Percentiles rank a stretch among this genome's conserved stretches.
These are phyloP conservation scores for Cryptomeria japonica DNA, from an alignment of 75 land plant genomes.

Conservation along the genomic window DNA sequence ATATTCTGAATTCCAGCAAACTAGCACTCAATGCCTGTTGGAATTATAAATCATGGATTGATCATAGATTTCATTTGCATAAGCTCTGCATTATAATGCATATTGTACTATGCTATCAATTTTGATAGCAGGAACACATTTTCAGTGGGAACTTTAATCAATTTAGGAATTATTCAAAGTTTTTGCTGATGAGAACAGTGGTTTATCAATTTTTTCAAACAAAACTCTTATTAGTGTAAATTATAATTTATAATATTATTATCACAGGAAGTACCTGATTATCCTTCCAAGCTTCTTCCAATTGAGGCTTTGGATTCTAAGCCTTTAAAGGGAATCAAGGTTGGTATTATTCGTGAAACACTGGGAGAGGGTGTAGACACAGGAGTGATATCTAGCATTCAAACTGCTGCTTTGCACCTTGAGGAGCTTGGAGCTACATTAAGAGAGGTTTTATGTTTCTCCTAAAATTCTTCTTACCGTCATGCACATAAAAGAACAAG, in stretches of 20 bases:
- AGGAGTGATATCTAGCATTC: conserved; percentile 60
- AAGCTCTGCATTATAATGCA: not conserved
- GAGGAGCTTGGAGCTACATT: conserved; percentile 76
- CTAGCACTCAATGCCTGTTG: not conserved
- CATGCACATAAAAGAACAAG: not conserved
- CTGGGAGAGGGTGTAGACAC: conserved; percentile 79
- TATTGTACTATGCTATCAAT: not conserved
- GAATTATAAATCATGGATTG: not conserved
- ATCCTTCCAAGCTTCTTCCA: conserved; percentile 43
- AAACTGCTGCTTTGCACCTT: conserved; percentile 71
- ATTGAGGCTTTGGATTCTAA: conserved; percentile 44
- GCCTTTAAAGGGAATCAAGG: conserved; percentile 75
- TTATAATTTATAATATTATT: conserved; percentile 10
- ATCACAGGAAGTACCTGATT: conserved; percentile 78
- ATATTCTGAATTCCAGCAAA: not conserved
- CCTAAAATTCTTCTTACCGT: not conserved
- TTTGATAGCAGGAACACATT: not conserved
- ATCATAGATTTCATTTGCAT: not conserved
- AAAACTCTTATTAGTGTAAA: not conserved
- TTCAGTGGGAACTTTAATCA: not conserved
- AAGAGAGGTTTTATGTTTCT: conserved; percentile 53
- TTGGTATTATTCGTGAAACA: conserved; percentile 86
- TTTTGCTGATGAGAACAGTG: not conserved
- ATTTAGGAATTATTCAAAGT: not conserved
- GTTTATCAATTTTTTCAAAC: not conserved